A percentile compares a stretch with the other conserved stretches of the same genome.
These are phyloP conservation scores for Piloderma croceum DNA, from an alignment of 768 basidiomycete species.

Conservation along the genomic window DNA sequence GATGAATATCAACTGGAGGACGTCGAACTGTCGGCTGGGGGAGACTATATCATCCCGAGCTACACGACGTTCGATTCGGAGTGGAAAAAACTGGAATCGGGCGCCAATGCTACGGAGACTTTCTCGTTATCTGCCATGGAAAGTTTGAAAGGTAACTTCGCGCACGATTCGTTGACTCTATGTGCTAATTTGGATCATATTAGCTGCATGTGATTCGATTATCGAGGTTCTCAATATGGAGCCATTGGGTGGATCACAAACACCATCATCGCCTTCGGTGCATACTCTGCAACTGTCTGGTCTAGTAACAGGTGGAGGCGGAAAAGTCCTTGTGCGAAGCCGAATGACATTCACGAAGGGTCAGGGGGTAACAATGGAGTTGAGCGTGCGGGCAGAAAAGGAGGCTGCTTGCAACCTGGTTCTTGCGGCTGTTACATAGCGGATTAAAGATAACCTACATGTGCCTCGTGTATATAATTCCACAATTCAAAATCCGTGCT, in stretches of 20 bases:
- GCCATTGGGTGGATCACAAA: slow-evolving; percentile 85
- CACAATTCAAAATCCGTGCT: too few relatives aligned
- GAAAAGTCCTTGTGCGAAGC: slow-evolving; percentile 91
- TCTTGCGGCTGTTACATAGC: slow-evolving; percentile 82
- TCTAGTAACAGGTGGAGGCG: slow-evolving; percentile 84
- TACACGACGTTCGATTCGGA: slow-evolving; percentile 89
- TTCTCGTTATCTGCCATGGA: slow-evolving; percentile 91
- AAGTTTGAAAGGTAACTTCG: slow-evolving; percentile 73
- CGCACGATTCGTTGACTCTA: not conserved
- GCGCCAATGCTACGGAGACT: slow-evolving; percentile 81
- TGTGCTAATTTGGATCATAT: slow-evolving; percentile 14
- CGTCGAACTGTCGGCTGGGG: slow-evolving; percentile 84
- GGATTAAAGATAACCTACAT: too few relatives aligned
- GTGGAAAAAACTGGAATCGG: slow-evolving; percentile 87
- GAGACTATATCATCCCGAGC: slow-evolving; percentile 94
- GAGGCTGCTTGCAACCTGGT: slow-evolving; percentile 83
- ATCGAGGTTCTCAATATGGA: slow-evolving; percentile 97
- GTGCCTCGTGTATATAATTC: too few relatives aligned
- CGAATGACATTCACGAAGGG: slow-evolving; percentile 93
- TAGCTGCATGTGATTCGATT: slow-evolving; percentile 94
- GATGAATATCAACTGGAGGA: slow-evolving; percentile 99
- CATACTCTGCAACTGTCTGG: slow-evolving; percentile 95
- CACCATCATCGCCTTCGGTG: slow-evolving; percentile 74
- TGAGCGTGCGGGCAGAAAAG: slow-evolving; percentile 88
- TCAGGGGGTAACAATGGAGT: slow-evolving; percentile 87